A percentile compares a stretch with the other conserved stretches of the same genome.
These are phyloP conservation scores for Xylariaceae sp. DNA, from an alignment of 2,329 filamentous ascomycete genomes.

Conservation along the genomic window DNA sequence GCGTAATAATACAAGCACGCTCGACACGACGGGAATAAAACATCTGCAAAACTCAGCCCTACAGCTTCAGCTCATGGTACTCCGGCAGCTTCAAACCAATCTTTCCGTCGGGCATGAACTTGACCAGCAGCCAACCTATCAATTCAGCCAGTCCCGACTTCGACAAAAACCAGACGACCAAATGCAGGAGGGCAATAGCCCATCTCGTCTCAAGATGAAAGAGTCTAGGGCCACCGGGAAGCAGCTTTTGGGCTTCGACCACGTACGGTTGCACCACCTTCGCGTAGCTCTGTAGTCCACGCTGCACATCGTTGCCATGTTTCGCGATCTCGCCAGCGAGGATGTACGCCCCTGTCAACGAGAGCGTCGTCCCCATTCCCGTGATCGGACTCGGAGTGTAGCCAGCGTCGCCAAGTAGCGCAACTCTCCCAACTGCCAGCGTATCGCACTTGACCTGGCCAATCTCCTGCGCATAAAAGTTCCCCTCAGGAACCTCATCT, in stretches of 20 bases:
- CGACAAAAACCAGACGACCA: slow-evolving; percentile 23
- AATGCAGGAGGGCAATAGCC: slow-evolving; percentile 18
- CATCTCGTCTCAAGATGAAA: slow-evolving; percentile 20
- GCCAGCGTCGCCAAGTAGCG: slow-evolving; percentile 54
- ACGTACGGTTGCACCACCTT: slow-evolving; percentile 44
- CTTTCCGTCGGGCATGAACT: slow-evolving; percentile 21
- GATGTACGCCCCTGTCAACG: slow-evolving; percentile 52
- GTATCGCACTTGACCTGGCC: slow-evolving; percentile 43
- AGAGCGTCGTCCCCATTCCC: slow-evolving; percentile 51
- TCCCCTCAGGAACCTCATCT: slow-evolving; percentile 23
- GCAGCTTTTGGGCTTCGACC: slow-evolving; percentile 37
- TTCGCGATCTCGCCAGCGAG: slow-evolving; percentile 52
- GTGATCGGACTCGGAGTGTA: slow-evolving; percentile 47
- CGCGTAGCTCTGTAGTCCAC: slow-evolving; percentile 44
- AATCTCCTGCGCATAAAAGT: slow-evolving; percentile 47
- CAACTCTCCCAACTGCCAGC: slow-evolving; percentile 46
- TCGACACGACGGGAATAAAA: too few relatives aligned
- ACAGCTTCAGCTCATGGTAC: slow-evolving; percentile 26
- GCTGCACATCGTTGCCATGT: slow-evolving; percentile 26
- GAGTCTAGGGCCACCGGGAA: slow-evolving; percentile 18
- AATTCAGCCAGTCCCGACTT: slow-evolving; percentile 24
- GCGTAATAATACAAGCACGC: too few relatives aligned
- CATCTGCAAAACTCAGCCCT: neutral
- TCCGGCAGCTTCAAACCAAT: slow-evolving; percentile 24
- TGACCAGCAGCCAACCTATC: neutral